These are phyloP conservation scores for Hypsizygus marmoreus DNA, from an alignment of 768 basidiomycete genomes.

Conservation along the genomic window DNA sequence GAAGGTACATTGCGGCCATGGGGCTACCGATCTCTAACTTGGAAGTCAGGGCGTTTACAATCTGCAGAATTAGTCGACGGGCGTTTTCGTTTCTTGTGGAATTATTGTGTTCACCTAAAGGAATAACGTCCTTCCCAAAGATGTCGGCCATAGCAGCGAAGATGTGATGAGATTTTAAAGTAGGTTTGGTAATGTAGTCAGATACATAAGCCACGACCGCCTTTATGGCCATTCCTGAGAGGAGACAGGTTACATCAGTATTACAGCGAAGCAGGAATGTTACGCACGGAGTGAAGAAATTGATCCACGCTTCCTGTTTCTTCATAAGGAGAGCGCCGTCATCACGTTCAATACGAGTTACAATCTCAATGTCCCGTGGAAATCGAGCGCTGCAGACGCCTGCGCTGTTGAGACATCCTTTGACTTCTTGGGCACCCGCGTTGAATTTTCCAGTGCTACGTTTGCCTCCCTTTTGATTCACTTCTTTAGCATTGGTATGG, in stretches of 20 bases:
- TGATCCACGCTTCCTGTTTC: slow-evolving; percentile 31
- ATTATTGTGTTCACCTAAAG: no score
- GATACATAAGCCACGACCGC: slow-evolving; percentile 34
- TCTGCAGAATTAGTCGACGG: background rate
- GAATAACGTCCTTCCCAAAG: no score
- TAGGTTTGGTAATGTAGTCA: slow-evolving; percentile 29
- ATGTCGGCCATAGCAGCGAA: slow-evolving; percentile 27
- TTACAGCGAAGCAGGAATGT: slow-evolving; percentile 32
- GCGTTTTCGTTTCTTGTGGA: no score
- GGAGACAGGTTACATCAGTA: slow-evolving; percentile 30
- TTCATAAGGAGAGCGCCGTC: slow-evolving; percentile 26
- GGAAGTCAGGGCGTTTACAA: background rate
- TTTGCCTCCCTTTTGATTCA: background rate
- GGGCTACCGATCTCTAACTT: slow-evolving; percentile 10
- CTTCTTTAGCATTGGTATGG: background rate
- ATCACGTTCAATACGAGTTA: slow-evolving; percentile 17
- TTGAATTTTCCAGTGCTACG: slow-evolving; percentile 16
- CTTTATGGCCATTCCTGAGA: slow-evolving; percentile 35
- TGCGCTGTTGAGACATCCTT: slow-evolving; percentile 12
- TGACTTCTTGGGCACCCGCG: slow-evolving; percentile 23
- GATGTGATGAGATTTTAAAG: slow-evolving; percentile 31
- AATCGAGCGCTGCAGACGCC: slow-evolving; percentile 28
- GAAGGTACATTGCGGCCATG: slow-evolving; percentile 7
- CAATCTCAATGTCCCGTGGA: slow-evolving; percentile 17
- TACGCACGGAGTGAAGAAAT: slow-evolving; percentile 24